phyloP scores from a whole-genome alignment of 1,284 basidiomycete genomes.

The Puccinia sorghi region DNA sequence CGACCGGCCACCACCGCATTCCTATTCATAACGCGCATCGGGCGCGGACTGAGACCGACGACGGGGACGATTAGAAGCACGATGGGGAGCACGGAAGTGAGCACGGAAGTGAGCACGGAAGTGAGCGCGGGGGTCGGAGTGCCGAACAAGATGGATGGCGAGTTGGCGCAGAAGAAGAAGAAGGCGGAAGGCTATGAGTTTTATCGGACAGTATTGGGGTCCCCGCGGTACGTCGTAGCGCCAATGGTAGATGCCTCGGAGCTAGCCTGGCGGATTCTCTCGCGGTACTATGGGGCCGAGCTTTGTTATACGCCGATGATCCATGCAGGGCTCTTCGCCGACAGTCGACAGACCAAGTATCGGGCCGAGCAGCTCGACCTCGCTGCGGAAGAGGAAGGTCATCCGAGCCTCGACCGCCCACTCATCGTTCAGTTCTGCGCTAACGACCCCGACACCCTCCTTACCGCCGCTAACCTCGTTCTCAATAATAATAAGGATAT shows the following conservation, averaged over 20 bases:
- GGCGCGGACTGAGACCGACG: no score
- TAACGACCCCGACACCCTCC: slow-evolving; percentile 77
- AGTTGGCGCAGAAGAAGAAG: no score
- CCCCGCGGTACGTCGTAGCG: slow-evolving; percentile 30
- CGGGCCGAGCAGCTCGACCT: slow-evolving; percentile 72
- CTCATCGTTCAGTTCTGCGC: slow-evolving; percentile 90
- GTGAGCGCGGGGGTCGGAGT: no score
- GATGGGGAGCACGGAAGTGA: no score
- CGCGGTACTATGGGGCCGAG: slow-evolving; percentile 76
- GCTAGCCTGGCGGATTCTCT: slow-evolving; percentile 87
- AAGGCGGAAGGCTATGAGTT: slow-evolving; percentile 29
- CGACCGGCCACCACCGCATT: no score
- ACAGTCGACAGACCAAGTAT: slow-evolving; percentile 63
- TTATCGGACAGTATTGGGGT: slow-evolving; percentile 13
- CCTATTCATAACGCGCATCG: no score
- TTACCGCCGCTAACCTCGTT: slow-evolving; percentile 67
- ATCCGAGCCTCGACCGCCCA: slow-evolving; percentile 68
- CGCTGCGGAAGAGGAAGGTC: slow-evolving; percentile 69
- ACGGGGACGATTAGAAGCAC: no score
- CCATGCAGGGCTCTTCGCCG: slow-evolving; percentile 81
- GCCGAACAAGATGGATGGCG: no score
- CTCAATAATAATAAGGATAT: slow-evolving; percentile 52
- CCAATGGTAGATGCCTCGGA: slow-evolving; percentile 40
- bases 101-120: no score
- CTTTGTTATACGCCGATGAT: slow-evolving; percentile 97